Base-by-base conservation (phyloP, 2,329 filamentous ascomycete genomes). In the Phaeosphaeriaceae sp. region DNA sequence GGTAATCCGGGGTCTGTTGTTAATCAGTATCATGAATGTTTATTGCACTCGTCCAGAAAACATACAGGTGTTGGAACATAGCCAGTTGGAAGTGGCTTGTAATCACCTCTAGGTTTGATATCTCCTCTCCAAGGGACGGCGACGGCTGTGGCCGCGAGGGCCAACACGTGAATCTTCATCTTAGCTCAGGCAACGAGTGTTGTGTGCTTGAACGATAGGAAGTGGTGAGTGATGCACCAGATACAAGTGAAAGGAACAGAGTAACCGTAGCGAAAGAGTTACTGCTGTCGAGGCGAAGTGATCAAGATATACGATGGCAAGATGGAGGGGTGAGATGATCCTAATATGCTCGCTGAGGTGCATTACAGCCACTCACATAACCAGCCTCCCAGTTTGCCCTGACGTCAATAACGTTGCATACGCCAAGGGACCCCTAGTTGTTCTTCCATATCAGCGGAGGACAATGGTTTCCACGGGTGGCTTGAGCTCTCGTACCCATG, bases 201-300 rank as follows among this genome's bases (percentile, higher is more conserved):
- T 46, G 32, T 40, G 29, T 52, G 44, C 39, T 51, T 35, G 36
- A 59, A 52, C 46, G 52, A 57, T 30, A 49, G 44, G 16, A 37
- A 23, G 20, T 37, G 7, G 44, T 36, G 50, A 54, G 50, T 49
- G 30, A 58, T 54, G 51, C 53, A 53, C 48, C 43, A 33, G 52
- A 51, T 60, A 54, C 59, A 63, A 68, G 60, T 58, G 63, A 66
- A 58, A 54, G 61, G 54, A 40, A 60, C 53, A 69, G 52, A 59
- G 63, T 57, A 71, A 71, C 70, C 69, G 65, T 73, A 73, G 64
- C 68, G 70, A 72, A 63, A 58, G 70, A 73, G 70, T 64, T 72
- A 57, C 66, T 58, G 34, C 53, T 64, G 58, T 47, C 40, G 51
- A 48, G 51, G 50, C 43, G 53, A 52, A 58, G 48, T 18, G 49